Percentiles rank a stretch among this genome's conserved stretches.
phyloP scores from a whole-genome alignment of 345 rosid genomes.

The Pistacia integerrima region DNA sequence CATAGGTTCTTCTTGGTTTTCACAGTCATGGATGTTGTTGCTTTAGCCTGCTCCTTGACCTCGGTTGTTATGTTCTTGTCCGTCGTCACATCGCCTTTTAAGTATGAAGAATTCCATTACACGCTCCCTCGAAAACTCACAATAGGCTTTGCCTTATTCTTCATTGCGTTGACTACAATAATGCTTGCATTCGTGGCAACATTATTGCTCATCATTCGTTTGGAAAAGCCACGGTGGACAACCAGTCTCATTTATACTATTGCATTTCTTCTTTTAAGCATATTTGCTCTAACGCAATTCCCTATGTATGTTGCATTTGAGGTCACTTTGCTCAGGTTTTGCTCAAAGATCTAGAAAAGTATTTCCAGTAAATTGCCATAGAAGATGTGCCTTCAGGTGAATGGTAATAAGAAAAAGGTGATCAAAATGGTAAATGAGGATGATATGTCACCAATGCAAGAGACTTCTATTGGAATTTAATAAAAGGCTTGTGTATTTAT shows the following conservation, averaged over 20 bases:
- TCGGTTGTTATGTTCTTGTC: constrained; percentile 34
- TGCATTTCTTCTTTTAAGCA: too few species aligned
- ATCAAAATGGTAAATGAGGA: too few species aligned
- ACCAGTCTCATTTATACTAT: constrained; percentile 21
- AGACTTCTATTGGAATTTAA: too few species aligned
- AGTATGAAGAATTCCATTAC: not conserved
- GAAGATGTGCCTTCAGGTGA: too few species aligned
- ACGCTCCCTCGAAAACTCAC: constrained; percentile 23
- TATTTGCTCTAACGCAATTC: constrained; percentile 25
- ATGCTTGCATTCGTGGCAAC: constrained; percentile 27
- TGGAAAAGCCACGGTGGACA: constrained; percentile 10
- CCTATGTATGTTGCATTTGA: constrained; percentile 17
- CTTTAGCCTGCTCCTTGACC: constrained; percentile 26
- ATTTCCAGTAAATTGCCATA: too few species aligned
- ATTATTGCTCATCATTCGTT: constrained; percentile 25
- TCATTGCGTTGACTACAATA: constrained; percentile 21
- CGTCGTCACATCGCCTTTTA: constrained; percentile 22
- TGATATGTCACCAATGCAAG: too few species aligned
- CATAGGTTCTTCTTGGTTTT: constrained; percentile 19
- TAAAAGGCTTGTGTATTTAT: too few species aligned
- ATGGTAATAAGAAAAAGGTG: too few species aligned
- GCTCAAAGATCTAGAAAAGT: too few species aligned
- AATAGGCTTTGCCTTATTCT: constrained; percentile 27
- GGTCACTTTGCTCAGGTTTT: not conserved
- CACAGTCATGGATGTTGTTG: constrained; percentile 23